Percentiles rank a stretch among this genome's conserved stretches.
Conservation (phyloP, 331 rosid species). For the Cydonia oblonga region DNA sequence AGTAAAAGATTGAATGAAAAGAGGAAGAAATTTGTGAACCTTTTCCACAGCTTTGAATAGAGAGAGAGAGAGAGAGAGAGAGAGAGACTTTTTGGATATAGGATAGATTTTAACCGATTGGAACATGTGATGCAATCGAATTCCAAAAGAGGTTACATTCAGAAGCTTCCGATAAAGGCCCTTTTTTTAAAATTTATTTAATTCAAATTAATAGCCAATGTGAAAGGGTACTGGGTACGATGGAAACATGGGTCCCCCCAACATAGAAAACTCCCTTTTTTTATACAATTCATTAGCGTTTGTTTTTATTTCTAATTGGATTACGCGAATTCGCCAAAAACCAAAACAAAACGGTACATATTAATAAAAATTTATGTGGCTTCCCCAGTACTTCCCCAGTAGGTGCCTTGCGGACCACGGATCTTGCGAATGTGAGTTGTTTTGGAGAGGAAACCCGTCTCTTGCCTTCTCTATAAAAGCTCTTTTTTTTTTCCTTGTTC, state of each 20-base stretch:
- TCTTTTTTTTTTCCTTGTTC: slow-evolving; percentile 11
- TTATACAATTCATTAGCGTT: slow-evolving; percentile 6
- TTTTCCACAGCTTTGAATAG: not conserved
- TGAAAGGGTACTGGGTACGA: not conserved
- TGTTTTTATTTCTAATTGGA: not conserved
- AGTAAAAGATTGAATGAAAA: not conserved
- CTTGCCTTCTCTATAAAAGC: slow-evolving; percentile 57
- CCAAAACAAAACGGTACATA: no score
- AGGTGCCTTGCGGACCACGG: slow-evolving; percentile 76
- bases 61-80: slow-evolving; percentile 6
- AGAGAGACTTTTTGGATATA: not conserved
- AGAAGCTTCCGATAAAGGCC: not conserved
- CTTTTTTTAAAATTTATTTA: not conserved
- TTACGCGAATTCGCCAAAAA: no score
- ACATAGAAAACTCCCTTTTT: not conserved
- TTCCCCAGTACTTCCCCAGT: slow-evolving; percentile 42
- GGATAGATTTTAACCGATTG: not conserved
- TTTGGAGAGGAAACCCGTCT: slow-evolving; percentile 30
- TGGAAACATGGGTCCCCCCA: not conserved
- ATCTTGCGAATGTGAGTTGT: slow-evolving; percentile 40
- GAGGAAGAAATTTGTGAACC: not conserved
- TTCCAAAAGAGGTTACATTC: not conserved
- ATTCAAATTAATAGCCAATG: not conserved
- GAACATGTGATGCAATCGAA: not conserved
- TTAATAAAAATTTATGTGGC: slow-evolving; percentile 17